phyloP scores from a whole-genome alignment of 129 eudicot species.

The Chrysanthemum lavandulifolium region DNA sequence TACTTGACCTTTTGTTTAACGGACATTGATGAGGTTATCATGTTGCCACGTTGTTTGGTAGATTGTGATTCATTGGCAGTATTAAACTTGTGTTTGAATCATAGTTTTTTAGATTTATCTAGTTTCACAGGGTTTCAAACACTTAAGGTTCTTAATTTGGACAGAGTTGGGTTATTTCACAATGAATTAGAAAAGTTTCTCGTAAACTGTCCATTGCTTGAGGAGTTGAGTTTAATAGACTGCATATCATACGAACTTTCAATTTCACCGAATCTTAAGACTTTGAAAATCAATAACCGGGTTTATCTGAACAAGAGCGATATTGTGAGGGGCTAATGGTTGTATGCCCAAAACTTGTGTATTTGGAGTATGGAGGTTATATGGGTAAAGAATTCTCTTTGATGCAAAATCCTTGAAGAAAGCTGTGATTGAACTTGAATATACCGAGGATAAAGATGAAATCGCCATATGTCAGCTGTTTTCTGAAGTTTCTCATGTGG shows the following conservation, averaged over 20 bases:
- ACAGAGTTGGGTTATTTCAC: neutral
- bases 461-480: neutral
- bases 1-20: neutral
- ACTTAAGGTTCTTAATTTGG: slow-evolving; percentile 9
- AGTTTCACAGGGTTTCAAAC: neutral
- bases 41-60: neutral
- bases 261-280: neutral
- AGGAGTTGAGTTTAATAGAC: slow-evolving; percentile 2
- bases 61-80: neutral
- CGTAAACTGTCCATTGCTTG: neutral
- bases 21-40: neutral
- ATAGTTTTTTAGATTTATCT: neutral
- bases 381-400: neutral
- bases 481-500: neutral
- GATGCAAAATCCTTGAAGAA: neutral
- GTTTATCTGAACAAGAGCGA: neutral
- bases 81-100: neutral
- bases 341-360: slow-evolving; percentile 1
- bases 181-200: neutral
- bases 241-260: neutral
- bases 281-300: neutral
- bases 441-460: neutral
- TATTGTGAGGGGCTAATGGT: neutral
- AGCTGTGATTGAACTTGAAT: neutral
- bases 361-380: slow-evolving; percentile 6